These are phyloP conservation scores for Neolentinus lepideus DNA, from an alignment of 1,284 basidiomycete species.

Conservation along the genomic window DNA sequence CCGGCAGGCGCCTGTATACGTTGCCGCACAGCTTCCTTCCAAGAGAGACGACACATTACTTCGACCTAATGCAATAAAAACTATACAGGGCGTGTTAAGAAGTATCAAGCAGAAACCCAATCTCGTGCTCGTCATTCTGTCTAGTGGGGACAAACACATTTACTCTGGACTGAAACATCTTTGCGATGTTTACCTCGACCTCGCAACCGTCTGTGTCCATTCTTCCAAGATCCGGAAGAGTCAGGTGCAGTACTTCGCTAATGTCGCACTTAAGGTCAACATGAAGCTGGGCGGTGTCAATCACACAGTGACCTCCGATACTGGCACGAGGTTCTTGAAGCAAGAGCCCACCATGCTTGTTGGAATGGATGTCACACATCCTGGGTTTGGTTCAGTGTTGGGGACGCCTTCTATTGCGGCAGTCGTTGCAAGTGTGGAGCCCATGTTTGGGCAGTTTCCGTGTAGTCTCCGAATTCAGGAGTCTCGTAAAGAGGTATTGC, in stretches of 20 bases:
- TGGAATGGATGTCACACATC: slow-evolving; percentile 82
- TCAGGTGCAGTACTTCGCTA: slow-evolving; percentile 68
- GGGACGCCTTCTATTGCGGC: slow-evolving; percentile 76
- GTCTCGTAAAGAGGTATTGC: slow-evolving; percentile 69
- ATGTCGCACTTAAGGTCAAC: slow-evolving; percentile 74
- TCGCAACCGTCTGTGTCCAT: slow-evolving; percentile 66
- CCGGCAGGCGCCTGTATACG: slow-evolving; percentile 22
- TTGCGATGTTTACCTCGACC: slow-evolving; percentile 56
- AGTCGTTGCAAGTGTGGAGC: slow-evolving; percentile 67
- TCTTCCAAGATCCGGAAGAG: slow-evolving; percentile 54
- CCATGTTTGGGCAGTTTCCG: slow-evolving; percentile 60
- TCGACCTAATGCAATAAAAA: slow-evolving; percentile 33
- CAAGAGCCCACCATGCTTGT: slow-evolving; percentile 64
- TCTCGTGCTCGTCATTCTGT: slow-evolving; percentile 45
- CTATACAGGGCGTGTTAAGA: slow-evolving; percentile 23
- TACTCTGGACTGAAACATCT: slow-evolving; percentile 68
- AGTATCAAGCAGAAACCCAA: slow-evolving; percentile 22
- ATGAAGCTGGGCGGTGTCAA: slow-evolving; percentile 78
- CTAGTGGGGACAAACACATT: slow-evolving; percentile 57
- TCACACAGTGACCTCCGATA: slow-evolving; percentile 42
- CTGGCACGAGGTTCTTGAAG: slow-evolving; percentile 49
- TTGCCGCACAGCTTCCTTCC: slow-evolving; percentile 34
- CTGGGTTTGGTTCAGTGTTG: slow-evolving; percentile 55
- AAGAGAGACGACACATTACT: slow-evolving; percentile 40
- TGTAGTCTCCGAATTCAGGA: slow-evolving; percentile 67